These are phyloP conservation scores for Rhizophagus clarus DNA, from an alignment of 192 early-diverging fungal species.

Conservation along the genomic window DNA sequence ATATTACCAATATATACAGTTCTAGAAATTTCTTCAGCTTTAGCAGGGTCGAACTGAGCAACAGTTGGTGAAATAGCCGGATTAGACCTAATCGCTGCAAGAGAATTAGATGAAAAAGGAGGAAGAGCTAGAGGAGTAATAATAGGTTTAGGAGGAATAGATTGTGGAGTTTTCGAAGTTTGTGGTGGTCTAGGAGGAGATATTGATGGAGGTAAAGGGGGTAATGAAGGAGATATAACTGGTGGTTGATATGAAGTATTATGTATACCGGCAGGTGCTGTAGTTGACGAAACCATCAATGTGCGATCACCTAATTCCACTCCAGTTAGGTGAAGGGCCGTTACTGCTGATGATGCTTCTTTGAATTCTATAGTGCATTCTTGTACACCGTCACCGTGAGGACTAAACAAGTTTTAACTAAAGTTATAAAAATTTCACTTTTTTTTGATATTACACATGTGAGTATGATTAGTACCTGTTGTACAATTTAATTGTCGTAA, in stretches of 20 bases:
- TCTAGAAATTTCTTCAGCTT: conserved; percentile 76
- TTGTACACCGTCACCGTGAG: conserved; percentile 44
- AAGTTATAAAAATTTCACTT: background rate
- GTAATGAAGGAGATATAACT: conserved; percentile 2
- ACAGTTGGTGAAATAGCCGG: conserved; percentile 54
- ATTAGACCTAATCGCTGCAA: conserved; percentile 43
- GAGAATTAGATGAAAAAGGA: conserved; percentile 41
- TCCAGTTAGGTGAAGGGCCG: conserved; percentile 68
- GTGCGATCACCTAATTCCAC: conserved; percentile 67
- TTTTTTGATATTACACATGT: background rate
- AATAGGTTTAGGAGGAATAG: conserved; percentile 32
- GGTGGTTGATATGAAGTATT: conserved; percentile 19
- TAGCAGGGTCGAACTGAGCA: conserved; percentile 61
- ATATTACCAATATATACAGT: conserved; percentile 82
- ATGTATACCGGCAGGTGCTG: conserved; percentile 23
- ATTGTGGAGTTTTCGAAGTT: conserved; percentile 28
- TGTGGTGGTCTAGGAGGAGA: conserved; percentile 25
- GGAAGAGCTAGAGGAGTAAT: conserved; percentile 48
- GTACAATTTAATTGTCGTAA: conserved; percentile 47
- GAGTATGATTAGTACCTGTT: conserved; percentile 36
- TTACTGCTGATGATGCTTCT: conserved; percentile 44
- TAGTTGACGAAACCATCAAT: conserved; percentile 51
- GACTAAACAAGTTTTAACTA: conserved; percentile 16
- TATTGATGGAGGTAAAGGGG: background rate
- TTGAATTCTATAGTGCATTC: conserved; percentile 66